Percentiles rank a stretch among this genome's conserved stretches.
These are phyloP conservation scores for Agaricus subrufescens DNA, from an alignment of 768 basidiomycete species.

Conservation along the genomic window DNA sequence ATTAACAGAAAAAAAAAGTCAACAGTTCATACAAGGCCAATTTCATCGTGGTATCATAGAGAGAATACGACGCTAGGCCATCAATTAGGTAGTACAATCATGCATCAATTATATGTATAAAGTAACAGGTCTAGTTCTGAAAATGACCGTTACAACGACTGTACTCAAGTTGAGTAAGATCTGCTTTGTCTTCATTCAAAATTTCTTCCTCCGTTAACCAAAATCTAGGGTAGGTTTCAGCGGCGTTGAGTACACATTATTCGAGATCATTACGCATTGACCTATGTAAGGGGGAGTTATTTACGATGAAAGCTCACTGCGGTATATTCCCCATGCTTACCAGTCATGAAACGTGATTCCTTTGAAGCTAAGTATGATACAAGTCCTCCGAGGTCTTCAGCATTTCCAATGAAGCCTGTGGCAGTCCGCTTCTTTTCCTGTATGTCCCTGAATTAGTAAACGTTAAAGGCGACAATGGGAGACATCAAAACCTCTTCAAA, in stretches of 20 bases:
- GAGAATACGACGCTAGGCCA: too few species aligned
- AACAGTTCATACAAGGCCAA: too few species aligned
- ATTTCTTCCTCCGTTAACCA: constrained; percentile 4
- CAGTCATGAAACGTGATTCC: constrained; percentile 17
- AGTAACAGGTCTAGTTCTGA: too few species aligned
- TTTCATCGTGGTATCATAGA: too few species aligned
- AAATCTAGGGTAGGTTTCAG: background rate
- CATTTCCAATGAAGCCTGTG: background rate
- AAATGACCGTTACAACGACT: too few species aligned
- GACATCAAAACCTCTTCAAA: background rate
- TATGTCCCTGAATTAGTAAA: background rate
- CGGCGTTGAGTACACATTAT: background rate
- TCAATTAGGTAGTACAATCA: too few species aligned
- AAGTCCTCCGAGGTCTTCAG: constrained; percentile 13
- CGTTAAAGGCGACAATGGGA: too few species aligned
- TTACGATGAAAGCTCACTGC: background rate
- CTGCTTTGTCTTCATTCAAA: background rate
- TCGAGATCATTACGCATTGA: constrained; percentile 4
- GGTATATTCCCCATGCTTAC: background rate
- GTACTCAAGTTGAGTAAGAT: too few species aligned
- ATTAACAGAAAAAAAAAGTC: too few species aligned
- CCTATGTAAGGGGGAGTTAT: background rate
- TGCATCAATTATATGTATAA: too few species aligned
- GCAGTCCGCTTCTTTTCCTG: constrained; percentile 2
- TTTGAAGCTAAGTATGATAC: constrained; percentile 19